phyloP scores from a whole-genome alignment of 305 asterid genomes.

The Solanum hybrid region DNA sequence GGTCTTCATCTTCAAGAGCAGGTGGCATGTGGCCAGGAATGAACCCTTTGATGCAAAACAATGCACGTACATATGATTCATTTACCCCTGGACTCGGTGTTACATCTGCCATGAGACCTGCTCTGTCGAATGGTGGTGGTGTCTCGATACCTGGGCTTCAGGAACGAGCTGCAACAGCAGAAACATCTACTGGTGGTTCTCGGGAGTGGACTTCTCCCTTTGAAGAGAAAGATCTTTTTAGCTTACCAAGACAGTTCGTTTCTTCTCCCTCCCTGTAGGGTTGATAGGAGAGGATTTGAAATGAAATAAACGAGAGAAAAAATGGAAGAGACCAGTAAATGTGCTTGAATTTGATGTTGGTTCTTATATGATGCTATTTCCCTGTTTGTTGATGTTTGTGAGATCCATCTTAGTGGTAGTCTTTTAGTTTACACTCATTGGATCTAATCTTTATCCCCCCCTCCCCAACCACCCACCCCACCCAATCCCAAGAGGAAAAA shows the following conservation, averaged over 20 bases:
- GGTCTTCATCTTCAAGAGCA: conserved; percentile 26
- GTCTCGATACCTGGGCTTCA: conserved; percentile 27
- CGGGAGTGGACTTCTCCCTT: conserved; percentile 86
- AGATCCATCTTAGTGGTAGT: conserved; percentile 24
- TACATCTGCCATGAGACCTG: conserved; percentile 32
- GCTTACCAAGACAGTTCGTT: conserved; percentile 70
- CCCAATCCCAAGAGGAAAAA: not conserved
- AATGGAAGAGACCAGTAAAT: conserved; percentile 20
- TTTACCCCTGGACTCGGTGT: conserved; percentile 29
- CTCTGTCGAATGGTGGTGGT: conserved; percentile 24
- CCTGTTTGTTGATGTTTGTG: conserved; percentile 12
- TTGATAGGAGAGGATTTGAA: conserved; percentile 8
- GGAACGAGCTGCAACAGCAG: conserved; percentile 24
- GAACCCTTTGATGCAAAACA: conserved; percentile 24
- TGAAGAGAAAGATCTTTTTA: conserved; percentile 73
- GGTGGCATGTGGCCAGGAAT: conserved; percentile 33
- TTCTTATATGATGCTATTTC: conserved; percentile 21
- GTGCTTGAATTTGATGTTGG: conserved; percentile 23
- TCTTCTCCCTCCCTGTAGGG: conserved; percentile 65
- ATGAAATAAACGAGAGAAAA: conserved; percentile 21
- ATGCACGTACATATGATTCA: conserved; percentile 27
- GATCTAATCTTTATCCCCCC: not conserved
- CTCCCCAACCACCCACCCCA: not conserved
- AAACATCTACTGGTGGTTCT: conserved; percentile 32
- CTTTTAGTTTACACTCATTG: conserved; percentile 5